Evolutionary conservation across 208 protist species (phyloP).

Genomic region (Leishmania amazonensis): DNA sequence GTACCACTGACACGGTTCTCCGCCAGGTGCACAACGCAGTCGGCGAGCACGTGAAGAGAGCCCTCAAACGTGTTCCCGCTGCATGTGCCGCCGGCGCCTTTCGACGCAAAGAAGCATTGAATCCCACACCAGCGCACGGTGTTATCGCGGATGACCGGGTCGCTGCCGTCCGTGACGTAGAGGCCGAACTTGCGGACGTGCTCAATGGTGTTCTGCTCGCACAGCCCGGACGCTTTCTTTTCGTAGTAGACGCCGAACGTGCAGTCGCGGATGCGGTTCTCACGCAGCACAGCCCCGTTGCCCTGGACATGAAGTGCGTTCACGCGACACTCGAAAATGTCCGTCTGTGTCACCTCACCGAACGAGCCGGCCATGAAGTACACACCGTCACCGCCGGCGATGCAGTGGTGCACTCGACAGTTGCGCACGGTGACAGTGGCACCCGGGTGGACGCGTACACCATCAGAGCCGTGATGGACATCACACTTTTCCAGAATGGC

Average conservation of each 20-base stretch:
- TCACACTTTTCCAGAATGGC: slow-evolving; percentile 75
- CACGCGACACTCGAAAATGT: slow-evolving; percentile 87
- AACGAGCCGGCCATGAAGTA: slow-evolving; percentile 72
- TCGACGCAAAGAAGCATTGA: slow-evolving; percentile 70
- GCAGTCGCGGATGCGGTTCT: slow-evolving; percentile 79
- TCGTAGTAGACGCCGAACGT: slow-evolving; percentile 80
- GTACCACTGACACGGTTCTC: slow-evolving; percentile 69
- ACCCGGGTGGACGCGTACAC: slow-evolving; percentile 65
- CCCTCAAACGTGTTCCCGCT: slow-evolving; percentile 82
- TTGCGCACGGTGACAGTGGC: slow-evolving; percentile 48
- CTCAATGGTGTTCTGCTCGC: slow-evolving; percentile 82
- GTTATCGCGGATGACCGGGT: slow-evolving; percentile 76
- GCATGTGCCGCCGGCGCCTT: slow-evolving; percentile 62
- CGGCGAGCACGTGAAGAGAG: slow-evolving; percentile 64
- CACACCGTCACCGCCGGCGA: slow-evolving; percentile 72
- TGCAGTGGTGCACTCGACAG: slow-evolving; percentile 75
- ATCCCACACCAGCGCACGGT: slow-evolving; percentile 72
- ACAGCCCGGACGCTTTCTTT: slow-evolving; percentile 42
- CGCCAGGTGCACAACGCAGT: slow-evolving; percentile 58
- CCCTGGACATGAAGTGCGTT: slow-evolving; percentile 71
- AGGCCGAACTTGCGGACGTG: slow-evolving; percentile 81
- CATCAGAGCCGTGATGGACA: slow-evolving; percentile 76
- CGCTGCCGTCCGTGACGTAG: slow-evolving; percentile 67
- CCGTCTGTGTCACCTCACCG: slow-evolving; percentile 72
- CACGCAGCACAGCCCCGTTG: slow-evolving; percentile 41